Base-by-base conservation (phyloP, 768 basidiomycete species). In the Kockovaella imperatae region DNA sequence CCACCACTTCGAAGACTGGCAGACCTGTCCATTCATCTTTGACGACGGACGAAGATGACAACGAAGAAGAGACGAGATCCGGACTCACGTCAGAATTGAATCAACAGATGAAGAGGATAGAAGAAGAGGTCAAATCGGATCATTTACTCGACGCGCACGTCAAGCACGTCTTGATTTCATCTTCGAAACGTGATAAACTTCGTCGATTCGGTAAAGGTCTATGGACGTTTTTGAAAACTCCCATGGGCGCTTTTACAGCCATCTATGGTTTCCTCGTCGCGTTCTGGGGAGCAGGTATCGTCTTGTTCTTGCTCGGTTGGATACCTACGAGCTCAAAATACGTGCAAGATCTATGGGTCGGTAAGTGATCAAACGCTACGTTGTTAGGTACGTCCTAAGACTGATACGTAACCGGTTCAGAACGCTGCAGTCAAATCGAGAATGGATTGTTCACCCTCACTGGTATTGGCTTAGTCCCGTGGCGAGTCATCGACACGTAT, bases 261-360 rank as follows among this genome's bases (percentile, higher is more conserved):
- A 79, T 88, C 8, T 88, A 87, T 70, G 86, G 84, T 0, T 83
- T 87, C 64, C 67, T 80, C 34, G 82, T 60, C 79, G 87, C 83
- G 0, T 88, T 90, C 60, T 90, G 86, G 87, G 87, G 87, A 14
- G 79, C 84, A 18, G 87, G 82, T 3, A 81, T 90, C 53, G 83
- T 69, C 5, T 35, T 87, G 13, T 69, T 87, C 43, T 82, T 87
- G 69, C 71, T 86, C 3, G 57, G 58, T 6, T 70, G 68, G 65
- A 87, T 88, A 67, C 80, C 84, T 59, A 71, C 84, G 3, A 80
- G 84, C 59, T 82, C 84, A 57, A 68, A 74, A 7, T 77, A 83
- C 45, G 77, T 75, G 0, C 82, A 87, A 71, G 81, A 82, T 20
- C 82, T 84, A 47, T 90, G 87, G 87, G 77, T 87, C 14, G 67